Evolutionary conservation across 1,284 basidiomycete genomes (phyloP).

Genomic region (Peniophora sp.): DNA sequence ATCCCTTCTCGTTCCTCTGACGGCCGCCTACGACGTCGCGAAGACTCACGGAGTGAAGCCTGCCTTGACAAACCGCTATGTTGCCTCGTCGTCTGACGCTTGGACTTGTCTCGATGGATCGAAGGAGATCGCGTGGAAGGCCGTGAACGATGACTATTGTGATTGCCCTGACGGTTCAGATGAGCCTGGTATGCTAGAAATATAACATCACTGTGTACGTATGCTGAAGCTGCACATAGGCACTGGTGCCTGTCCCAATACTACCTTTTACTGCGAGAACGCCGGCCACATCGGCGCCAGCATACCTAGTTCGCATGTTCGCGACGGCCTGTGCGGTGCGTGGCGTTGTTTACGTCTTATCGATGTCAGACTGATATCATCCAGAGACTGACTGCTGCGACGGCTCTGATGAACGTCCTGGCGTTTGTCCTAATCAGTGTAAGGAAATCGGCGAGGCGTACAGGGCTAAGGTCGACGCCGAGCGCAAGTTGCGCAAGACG

Average conservation of each 20-base stretch:
- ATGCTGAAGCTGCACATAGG: conserved; percentile 35
- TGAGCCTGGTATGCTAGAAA: conserved; percentile 63
- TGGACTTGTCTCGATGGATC: conserved; percentile 74
- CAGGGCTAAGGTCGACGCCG: conserved; percentile 57
- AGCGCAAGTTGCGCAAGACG: conserved; percentile 74
- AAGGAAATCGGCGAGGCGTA: conserved; percentile 68
- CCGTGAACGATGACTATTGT: conserved; percentile 93
- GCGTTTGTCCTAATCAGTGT: conserved; percentile 78
- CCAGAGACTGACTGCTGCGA: conserved; percentile 93
- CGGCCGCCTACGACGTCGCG: conserved; percentile 11
- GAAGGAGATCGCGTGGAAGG: conserved; percentile 63
- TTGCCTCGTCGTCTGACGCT: conserved; percentile 10
- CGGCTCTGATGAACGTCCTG: conserved; percentile 86
- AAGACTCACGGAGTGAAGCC: conserved; percentile 21
- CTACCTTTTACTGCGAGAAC: conserved; percentile 84
- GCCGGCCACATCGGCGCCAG: conserved; percentile 78
- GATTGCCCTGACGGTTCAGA: conserved; percentile 92
- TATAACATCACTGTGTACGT: background rate
- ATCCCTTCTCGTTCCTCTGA: conserved; percentile 11
- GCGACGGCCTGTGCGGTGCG: conserved; percentile 91
- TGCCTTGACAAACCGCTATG: conserved; percentile 19
- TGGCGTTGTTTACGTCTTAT: conserved; percentile 6
- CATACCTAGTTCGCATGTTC: conserved; percentile 81
- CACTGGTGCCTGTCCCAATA: conserved; percentile 79
- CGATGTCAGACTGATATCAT: conserved; percentile 1